Conservation (phyloP, 1,139 yeast species). For the Yamadazyma trypodendri region DNA sequence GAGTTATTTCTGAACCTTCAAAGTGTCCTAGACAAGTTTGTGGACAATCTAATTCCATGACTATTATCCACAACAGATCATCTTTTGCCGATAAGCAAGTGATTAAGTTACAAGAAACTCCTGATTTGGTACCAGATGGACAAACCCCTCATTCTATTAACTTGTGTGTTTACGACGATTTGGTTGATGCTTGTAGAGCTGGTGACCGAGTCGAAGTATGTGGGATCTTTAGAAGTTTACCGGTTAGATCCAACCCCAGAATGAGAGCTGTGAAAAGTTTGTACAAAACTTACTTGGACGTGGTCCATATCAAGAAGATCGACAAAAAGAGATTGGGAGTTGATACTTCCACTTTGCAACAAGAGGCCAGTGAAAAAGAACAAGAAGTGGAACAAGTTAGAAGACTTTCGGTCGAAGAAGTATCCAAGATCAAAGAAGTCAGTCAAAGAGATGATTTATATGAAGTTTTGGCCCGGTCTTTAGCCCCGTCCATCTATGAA, state of each 20-base stretch:
- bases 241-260: constrained; percentile 83
- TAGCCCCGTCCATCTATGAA: constrained; percentile 95
- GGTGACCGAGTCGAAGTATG: constrained; percentile 97
- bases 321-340: constrained; percentile 80
- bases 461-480: constrained; percentile 83
- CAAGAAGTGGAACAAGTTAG: constrained; percentile 77
- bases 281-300: constrained; percentile 92
- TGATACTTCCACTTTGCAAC: constrained; percentile 66
- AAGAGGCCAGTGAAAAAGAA: constrained; percentile 48
- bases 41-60: constrained; percentile 85
- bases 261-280: constrained; percentile 81
- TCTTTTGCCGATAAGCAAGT: constrained; percentile 95
- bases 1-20: constrained; percentile 90
- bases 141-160: constrained; percentile 98
- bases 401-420: constrained; percentile 65
- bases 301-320: constrained; percentile 85
- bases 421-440: constrained; percentile 58
- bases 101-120: constrained; percentile 92
- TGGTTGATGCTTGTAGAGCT: constrained; percentile 92
- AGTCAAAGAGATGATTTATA: constrained; percentile 76
- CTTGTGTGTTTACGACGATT: constrained; percentile 90
- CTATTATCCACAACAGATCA: constrained; percentile 85
- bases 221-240: constrained; percentile 90
- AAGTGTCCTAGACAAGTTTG: constrained; percentile 89
- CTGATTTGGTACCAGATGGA: constrained; percentile 97